These are phyloP conservation scores for Paracorniculantispora psalliotae DNA, from an alignment of 2,329 filamentous ascomycete genomes.

Conservation along the genomic window DNA sequence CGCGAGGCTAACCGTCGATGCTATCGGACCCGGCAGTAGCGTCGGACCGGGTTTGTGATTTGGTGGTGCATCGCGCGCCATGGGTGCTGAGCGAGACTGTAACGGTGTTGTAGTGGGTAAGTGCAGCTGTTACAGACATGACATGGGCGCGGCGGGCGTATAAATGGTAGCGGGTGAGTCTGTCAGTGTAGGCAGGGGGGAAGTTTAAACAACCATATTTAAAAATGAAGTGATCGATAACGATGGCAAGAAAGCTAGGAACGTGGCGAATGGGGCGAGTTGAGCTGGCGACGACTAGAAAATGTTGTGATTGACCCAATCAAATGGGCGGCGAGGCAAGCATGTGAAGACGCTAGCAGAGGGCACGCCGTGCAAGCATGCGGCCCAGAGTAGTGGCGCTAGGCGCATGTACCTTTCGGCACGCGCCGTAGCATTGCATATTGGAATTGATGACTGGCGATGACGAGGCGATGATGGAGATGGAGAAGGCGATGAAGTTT, in stretches of 20 bases:
- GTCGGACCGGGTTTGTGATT: conserved; percentile 33
- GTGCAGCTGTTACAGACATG: not conserved
- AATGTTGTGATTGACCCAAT: conserved; percentile 1
- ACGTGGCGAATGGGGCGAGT: conserved; percentile 10
- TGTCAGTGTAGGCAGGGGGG: not conserved
- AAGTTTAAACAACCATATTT: not conserved
- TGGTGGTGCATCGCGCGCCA: conserved; percentile 3
- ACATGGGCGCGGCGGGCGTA: not conserved
- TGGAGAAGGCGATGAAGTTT: not conserved
- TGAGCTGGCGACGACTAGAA: not conserved
- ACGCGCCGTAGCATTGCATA: not conserved
- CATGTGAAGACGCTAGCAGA: conserved; percentile 7
- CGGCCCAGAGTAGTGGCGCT: not conserved
- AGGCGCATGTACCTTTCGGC: conserved; percentile 1
- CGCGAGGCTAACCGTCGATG: conserved; percentile 55
- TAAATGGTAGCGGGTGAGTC: not conserved
- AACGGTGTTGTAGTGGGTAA: not conserved
- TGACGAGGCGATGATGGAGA: too few relatives aligned
- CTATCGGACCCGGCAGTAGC: conserved; percentile 53
- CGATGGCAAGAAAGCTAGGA: not conserved
- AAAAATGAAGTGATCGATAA: not conserved
- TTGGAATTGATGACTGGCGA: not conserved
- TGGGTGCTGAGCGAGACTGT: not conserved
- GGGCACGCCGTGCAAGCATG: not conserved
- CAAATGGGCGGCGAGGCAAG: not conserved